Evolutionary conservation across 192 early-diverging fungal genomes (phyloP).

Genomic region (Coemansia sp.): DNA sequence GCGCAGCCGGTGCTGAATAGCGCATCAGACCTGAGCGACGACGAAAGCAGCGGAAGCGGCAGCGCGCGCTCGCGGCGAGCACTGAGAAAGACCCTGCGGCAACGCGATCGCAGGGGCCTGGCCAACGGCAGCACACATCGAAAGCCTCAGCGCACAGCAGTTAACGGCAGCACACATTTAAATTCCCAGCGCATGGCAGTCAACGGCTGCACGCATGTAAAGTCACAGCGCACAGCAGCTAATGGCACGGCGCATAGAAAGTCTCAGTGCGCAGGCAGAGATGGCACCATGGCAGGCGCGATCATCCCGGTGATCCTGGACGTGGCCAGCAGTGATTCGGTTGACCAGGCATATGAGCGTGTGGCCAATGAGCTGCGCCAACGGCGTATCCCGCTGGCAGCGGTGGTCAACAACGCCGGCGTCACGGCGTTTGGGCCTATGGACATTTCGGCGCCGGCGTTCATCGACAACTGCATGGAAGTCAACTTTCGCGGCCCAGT

Average conservation of each 20-base stretch:
- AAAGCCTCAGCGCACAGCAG: neutral
- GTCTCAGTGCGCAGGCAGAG: neutral
- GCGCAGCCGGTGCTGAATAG: neutral
- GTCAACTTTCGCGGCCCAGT: slow-evolving; percentile 57
- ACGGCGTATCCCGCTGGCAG: slow-evolving; percentile 46
- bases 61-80: neutral
- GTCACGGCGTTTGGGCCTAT: slow-evolving; percentile 51
- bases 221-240: neutral
- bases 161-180: neutral
- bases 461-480: slow-evolving; percentile 42
- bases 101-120: neutral
- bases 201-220: neutral
- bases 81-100: too few species aligned
- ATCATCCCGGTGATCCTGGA: slow-evolving; percentile 54
- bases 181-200: neutral
- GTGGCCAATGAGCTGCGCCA: slow-evolving; percentile 34
- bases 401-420: slow-evolving; percentile 55
- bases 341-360: slow-evolving; percentile 32
- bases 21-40: neutral
- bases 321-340: slow-evolving; percentile 35
- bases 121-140: neutral
- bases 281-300: neutral
- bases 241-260: neutral
- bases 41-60: slow-evolving; percentile 8
- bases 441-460: slow-evolving; percentile 40